phyloP scores from a whole-genome alignment of 2,329 filamentous ascomycete genomes.

The Whalleya microplaca region DNA sequence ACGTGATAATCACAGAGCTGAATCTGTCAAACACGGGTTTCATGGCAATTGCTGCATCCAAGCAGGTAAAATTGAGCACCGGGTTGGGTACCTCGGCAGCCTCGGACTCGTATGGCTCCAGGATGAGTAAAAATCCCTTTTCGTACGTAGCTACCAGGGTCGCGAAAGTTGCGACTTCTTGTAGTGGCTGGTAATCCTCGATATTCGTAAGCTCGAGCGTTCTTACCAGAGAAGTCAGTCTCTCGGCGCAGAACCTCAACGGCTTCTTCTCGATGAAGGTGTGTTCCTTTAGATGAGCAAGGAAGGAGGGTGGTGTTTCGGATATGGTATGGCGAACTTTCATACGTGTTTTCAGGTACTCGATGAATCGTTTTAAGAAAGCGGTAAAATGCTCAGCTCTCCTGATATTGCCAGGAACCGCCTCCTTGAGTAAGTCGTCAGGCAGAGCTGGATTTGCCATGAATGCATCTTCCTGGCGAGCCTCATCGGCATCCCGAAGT shows the following conservation, averaged over 20 bases:
- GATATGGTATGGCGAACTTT: slow-evolving; percentile 97
- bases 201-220: slow-evolving; percentile 97
- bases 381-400: slow-evolving; percentile 94
- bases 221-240: slow-evolving; percentile 89
- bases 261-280: slow-evolving; percentile 99
- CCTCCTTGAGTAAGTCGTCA: slow-evolving; percentile 92
- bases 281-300: slow-evolving; percentile 89
- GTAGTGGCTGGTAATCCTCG: slow-evolving; percentile 94
- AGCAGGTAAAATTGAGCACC: slow-evolving; percentile 93
- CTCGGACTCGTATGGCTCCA: slow-evolving; percentile 97
- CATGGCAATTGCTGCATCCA: slow-evolving; percentile 97
- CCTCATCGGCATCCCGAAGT: slow-evolving; percentile 83
- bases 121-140: slow-evolving; percentile 90
- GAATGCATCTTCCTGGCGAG: slow-evolving; percentile 90
- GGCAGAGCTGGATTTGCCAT: slow-evolving; percentile 96
- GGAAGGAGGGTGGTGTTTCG: slow-evolving; percentile 92
- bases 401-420: slow-evolving; percentile 93
- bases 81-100: slow-evolving; percentile 95
- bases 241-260: slow-evolving; percentile 89
- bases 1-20: slow-evolving; percentile 97
- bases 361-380: slow-evolving; percentile 94
- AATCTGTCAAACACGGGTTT: slow-evolving; percentile 97
- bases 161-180: slow-evolving; percentile 97
- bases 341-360: slow-evolving; percentile 98
- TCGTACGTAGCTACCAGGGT: slow-evolving; percentile 96